Conservation (phyloP, 805 yeast genomes). For the Limtongozyma cylindracea region DNA sequence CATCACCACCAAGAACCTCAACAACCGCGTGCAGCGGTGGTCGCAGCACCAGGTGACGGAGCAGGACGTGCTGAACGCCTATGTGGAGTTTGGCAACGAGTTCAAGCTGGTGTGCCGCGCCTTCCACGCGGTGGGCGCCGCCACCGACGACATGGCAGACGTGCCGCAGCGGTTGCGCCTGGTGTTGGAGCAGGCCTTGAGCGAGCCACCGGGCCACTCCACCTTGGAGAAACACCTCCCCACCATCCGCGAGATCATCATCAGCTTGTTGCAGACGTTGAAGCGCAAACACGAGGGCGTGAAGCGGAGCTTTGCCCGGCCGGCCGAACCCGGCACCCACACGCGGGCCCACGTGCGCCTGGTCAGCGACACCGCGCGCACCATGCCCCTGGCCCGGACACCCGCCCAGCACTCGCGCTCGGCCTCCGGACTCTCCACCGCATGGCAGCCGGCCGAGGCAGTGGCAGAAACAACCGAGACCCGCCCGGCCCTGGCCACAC, state of each 20-base stretch:
- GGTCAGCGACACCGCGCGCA: neutral
- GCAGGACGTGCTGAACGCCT: constrained; percentile 67
- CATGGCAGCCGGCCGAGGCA: too few relatives aligned
- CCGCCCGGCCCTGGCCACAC: too few relatives aligned
- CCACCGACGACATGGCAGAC: constrained; percentile 65
- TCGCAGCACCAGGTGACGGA: constrained; percentile 62
- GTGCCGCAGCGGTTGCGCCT: constrained; percentile 65
- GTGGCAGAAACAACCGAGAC: too few relatives aligned
- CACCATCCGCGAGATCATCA: constrained; percentile 64
- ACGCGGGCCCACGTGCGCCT: constrained; percentile 2
- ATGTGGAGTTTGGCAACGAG: constrained; percentile 83
- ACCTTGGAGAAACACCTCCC: constrained; percentile 66
- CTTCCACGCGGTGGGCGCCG: constrained; percentile 56
- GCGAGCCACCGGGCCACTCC: constrained; percentile 66
- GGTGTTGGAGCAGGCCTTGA: constrained; percentile 66
- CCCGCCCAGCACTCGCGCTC: neutral
- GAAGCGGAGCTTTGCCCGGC: constrained; percentile 7
- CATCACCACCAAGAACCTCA: constrained; percentile 68
- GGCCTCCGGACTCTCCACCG: neutral
- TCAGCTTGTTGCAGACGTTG: constrained; percentile 49
- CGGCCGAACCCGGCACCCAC: constrained; percentile 2
- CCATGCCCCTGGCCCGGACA: neutral
- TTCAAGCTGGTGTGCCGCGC: constrained; percentile 70
- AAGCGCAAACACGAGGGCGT: constrained; percentile 54
- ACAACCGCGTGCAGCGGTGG: constrained; percentile 83